Base-by-base conservation (phyloP, 441 rosid species). In the Jatropha multifida region DNA sequence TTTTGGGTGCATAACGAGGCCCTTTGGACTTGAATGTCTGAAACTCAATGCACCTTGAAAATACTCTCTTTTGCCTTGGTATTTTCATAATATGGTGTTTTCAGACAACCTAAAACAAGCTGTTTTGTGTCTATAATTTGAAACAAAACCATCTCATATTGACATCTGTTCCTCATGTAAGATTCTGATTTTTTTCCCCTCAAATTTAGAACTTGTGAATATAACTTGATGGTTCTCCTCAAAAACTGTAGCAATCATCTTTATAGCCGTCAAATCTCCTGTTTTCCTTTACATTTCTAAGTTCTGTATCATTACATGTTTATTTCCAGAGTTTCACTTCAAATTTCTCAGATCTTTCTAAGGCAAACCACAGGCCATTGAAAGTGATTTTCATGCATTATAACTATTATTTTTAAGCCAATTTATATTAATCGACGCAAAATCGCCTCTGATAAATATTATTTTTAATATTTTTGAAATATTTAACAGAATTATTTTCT, bases 41-140 rank as follows among this genome's bases (percentile, higher is more conserved):
- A 4, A 23, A 12, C 1, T 7, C 37, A 17, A 60, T 46, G 58
- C 18, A 27, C 23, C 27, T 71, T 23, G 60, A 51, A 49, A 73
- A 38, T 62, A 8, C 27, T 74, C 4, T 4, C 14, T 23, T 41
- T 63, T 14, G 37, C 6, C n/a, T 48, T 49, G 4, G 0, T 17
- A 48, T 32, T 17, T 27, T 55, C 17, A 41, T 65, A 58, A 66
- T 2, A 56, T 42, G 72, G 54, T 15, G 65, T 66, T 74, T 74
- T 65, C 71, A 74, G 65, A 65, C 77, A 74, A 65, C 52, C 71
- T 74, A 70, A 14, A 64, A 40, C 63, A 55, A 67, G 77, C 77
- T 67, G 71, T 17, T 67, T 37, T 64, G 8, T n/a, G 68, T 52
- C 61, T 32, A 20, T 20, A 41, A 56, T 71, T 32, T 70, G 26